phyloP scores from a whole-genome alignment of 805 yeast genomes.

The Candida sithepensis region DNA sequence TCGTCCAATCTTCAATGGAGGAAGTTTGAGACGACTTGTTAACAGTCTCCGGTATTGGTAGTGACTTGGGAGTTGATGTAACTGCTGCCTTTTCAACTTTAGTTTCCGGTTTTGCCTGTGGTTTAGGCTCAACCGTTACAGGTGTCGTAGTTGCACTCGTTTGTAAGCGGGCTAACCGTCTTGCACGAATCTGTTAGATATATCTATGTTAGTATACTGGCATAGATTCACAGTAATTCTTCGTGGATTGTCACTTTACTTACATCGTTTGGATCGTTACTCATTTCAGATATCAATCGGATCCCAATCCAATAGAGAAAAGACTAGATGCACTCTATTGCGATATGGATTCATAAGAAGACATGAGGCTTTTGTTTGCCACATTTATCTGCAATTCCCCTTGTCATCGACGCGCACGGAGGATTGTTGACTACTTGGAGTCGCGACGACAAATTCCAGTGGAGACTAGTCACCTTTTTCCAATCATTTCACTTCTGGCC shows the following conservation, averaged over 20 bases:
- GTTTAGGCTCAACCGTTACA: slow-evolving; percentile 1
- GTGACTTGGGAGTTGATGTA: neutral
- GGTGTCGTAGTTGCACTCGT: slow-evolving; percentile 10
- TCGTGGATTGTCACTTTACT: slow-evolving; percentile 1
- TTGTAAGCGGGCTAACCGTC: slow-evolving; percentile 47
- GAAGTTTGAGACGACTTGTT: slow-evolving; percentile 5
- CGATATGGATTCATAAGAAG: neutral
- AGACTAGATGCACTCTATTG: too few species aligned
- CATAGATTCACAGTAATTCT: neutral
- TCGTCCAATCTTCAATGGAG: slow-evolving; percentile 40
- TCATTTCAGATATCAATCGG: neutral
- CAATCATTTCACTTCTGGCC: too few species aligned
- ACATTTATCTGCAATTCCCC: neutral
- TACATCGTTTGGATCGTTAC: slow-evolving; percentile 16
- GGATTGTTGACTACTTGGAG: neutral
- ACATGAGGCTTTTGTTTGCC: neutral
- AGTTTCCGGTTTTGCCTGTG: slow-evolving; percentile 2
- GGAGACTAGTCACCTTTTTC: too few species aligned
- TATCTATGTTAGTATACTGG: too few species aligned
- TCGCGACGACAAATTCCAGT: neutral
- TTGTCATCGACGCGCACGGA: neutral
- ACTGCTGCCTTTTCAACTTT: neutral
- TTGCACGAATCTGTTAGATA: slow-evolving; percentile 32
- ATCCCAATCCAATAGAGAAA: neutral
- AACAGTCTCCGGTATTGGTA: neutral